phyloP scores from a whole-genome alignment of 148 eudicot species.

The Rhododendron griersonianum region DNA sequence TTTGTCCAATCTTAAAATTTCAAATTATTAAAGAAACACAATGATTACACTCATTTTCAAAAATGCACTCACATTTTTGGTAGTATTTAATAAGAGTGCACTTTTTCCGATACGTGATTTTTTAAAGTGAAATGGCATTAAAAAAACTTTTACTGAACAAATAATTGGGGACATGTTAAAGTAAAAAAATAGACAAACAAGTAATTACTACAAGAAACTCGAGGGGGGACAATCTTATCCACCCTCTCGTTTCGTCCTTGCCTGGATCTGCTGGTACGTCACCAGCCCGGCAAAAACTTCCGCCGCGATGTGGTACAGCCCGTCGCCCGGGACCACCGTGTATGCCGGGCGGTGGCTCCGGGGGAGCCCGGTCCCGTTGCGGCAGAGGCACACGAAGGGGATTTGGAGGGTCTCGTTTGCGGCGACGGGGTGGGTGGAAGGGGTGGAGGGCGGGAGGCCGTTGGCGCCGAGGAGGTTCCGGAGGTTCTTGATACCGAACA shows the following conservation, averaged over 20 bases:
- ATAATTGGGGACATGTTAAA: too few relatives aligned
- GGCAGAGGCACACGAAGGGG: slow-evolving; percentile 71
- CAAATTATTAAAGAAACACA: too few relatives aligned
- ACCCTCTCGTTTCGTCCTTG: neutral
- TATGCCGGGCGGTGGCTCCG: slow-evolving; percentile 35
- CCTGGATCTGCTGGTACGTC: slow-evolving; percentile 43
- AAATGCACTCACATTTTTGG: too few relatives aligned
- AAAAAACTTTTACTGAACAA: too few relatives aligned
- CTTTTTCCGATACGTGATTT: too few relatives aligned
- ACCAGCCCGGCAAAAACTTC: slow-evolving; percentile 53
- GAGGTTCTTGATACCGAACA: slow-evolving; percentile 47
- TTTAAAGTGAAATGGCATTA: too few relatives aligned
- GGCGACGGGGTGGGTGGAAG: slow-evolving; percentile 11
- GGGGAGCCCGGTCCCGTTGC: slow-evolving; percentile 50
- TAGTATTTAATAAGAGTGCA: too few relatives aligned
- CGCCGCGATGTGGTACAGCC: slow-evolving; percentile 47
- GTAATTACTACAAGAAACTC: too few relatives aligned
- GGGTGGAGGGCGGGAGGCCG: slow-evolving; percentile 43
- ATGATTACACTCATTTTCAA: too few relatives aligned
- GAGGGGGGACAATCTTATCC: too few relatives aligned
- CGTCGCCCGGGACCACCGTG: slow-evolving; percentile 43
- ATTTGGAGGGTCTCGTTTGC: slow-evolving; percentile 39
- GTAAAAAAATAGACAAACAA: too few relatives aligned
- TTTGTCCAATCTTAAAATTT: neutral
- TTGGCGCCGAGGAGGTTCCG: slow-evolving; percentile 56